These are phyloP conservation scores for Ramalina peruviana DNA, from an alignment of 495 filamentous ascomycete genomes.

Conservation along the genomic window DNA sequence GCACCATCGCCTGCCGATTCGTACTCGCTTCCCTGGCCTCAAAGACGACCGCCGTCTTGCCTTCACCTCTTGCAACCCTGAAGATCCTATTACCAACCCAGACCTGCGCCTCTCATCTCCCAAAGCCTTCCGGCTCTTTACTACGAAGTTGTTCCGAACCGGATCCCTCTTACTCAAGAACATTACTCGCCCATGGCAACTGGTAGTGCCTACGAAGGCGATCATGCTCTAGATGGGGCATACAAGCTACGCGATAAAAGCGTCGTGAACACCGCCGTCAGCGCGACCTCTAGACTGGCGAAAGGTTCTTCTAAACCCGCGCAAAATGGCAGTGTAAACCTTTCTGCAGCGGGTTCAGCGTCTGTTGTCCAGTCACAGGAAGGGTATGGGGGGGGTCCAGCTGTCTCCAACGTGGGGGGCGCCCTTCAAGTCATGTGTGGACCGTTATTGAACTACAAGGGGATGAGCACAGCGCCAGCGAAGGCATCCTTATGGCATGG, in stretches of 20 bases:
- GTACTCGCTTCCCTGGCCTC: too few species aligned
- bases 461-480: slow-evolving; percentile 50
- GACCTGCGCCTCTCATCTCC: too few species aligned
- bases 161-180: background rate
- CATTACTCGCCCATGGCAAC: background rate
- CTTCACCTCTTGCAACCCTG: too few species aligned
- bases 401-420: slow-evolving; percentile 14
- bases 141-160: too few species aligned
- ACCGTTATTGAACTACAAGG: slow-evolving; percentile 71
- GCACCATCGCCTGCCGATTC: too few species aligned
- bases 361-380: background rate
- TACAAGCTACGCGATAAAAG: background rate
- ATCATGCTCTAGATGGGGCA: background rate
- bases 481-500: slow-evolving; percentile 53
- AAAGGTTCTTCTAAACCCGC: background rate
- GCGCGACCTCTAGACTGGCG: background rate
- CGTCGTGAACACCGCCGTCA: background rate
- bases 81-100: too few species aligned
- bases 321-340: background rate
- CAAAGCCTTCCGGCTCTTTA: too few species aligned
- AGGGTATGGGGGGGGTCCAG: slow-evolving; percentile 5
- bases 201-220: background rate
- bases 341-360: background rate
- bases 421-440: slow-evolving; percentile 58
- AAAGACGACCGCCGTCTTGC: too few species aligned